Percentiles rank a stretch among this genome's conserved stretches.
Evolutionary conservation across 148 eudicot species (phyloP).

Genomic region (Persicaria maculosa): DNA sequence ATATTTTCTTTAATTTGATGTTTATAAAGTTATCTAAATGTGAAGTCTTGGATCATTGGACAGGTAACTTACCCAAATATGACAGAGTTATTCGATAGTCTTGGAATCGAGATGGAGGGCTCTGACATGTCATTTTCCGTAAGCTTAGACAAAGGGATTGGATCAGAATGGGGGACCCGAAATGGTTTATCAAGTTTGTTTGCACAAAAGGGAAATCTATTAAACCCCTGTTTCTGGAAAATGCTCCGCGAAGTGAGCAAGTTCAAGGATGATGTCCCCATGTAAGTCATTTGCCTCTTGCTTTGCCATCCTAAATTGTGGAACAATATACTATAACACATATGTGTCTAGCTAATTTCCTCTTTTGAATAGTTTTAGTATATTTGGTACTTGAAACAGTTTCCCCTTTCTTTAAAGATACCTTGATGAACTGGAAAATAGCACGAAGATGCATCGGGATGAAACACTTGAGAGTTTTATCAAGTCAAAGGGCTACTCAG

Average conservation of each 20-base stretch:
- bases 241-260: conserved; percentile 42
- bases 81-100: conserved; percentile 38
- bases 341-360: background rate
- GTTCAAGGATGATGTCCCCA: conserved; percentile 66
- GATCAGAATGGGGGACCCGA: conserved; percentile 91
- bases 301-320: background rate
- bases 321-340: too few relatives aligned
- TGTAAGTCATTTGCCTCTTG: conserved; percentile 25
- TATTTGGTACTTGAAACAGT: background rate
- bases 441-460: conserved; percentile 50
- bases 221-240: too few relatives aligned
- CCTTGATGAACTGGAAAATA: conserved; percentile 65
- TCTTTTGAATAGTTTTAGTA: background rate
- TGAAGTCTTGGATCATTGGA: background rate
- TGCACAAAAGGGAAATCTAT: conserved; percentile 60
- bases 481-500: conserved; percentile 63
- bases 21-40: background rate
- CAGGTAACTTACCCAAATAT: conserved; percentile 93
- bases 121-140: conserved; percentile 94
- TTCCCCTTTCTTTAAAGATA: conserved; percentile 35
- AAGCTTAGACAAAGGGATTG: conserved; percentile 66
- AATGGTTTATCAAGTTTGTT: conserved; percentile 63
- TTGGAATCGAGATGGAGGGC: conserved; percentile 54
- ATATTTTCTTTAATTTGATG: too few relatives aligned
- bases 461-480: conserved; percentile 77